Percentiles rank a stretch among this genome's conserved stretches.
Evolutionary conservation across 257 asterid species (phyloP).

Genomic region (Ocimum tenuiflorum): DNA sequence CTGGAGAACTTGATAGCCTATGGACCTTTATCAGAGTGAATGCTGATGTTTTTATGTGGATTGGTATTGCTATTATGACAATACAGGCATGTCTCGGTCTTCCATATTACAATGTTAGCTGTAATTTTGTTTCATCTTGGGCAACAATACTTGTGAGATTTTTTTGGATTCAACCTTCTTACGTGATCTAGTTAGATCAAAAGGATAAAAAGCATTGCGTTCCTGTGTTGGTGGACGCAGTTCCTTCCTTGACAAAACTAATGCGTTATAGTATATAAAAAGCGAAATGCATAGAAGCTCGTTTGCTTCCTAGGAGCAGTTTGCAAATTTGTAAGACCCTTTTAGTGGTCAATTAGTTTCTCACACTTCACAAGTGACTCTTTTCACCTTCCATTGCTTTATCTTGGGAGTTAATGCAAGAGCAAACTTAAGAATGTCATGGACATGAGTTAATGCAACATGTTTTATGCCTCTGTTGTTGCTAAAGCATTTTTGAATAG

Average conservation of each 20-base stretch:
- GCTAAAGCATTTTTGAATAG: background rate
- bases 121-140: background rate
- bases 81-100: slow-evolving; percentile 57
- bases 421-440: background rate
- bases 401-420: background rate
- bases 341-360: background rate
- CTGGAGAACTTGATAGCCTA: slow-evolving; percentile 67
- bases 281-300: background rate
- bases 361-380: background rate
- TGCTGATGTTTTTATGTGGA: slow-evolving; percentile 55
- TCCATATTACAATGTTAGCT: slow-evolving; percentile 16
- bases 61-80: slow-evolving; percentile 49
- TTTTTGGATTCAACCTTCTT: background rate
- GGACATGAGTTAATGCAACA: background rate
- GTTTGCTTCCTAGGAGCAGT: slow-evolving; percentile 10
- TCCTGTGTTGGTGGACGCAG: background rate
- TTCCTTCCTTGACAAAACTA: background rate
- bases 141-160: background rate
- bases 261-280: background rate
- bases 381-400: background rate
- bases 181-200: background rate
- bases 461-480: background rate
- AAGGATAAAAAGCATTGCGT: background rate
- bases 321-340: background rate
- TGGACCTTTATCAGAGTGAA: slow-evolving; percentile 48